Evolutionary conservation across 495 filamentous ascomycete genomes (phyloP).

Genomic region (Collariella sp.): DNA sequence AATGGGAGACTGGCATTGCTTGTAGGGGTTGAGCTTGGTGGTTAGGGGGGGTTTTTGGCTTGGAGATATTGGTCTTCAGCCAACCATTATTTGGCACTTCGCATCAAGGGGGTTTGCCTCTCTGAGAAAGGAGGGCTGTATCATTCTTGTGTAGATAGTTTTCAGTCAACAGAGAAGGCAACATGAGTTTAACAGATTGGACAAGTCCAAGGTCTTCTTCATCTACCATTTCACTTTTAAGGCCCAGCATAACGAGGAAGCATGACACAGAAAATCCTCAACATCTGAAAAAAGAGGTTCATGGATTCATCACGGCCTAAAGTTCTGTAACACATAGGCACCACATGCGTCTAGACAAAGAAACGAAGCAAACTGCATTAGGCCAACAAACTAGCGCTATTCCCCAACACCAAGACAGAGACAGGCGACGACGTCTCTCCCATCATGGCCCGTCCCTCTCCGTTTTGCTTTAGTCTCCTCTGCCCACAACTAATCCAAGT

Average conservation of each 20-base stretch:
- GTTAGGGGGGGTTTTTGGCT: neutral
- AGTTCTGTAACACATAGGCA: neutral
- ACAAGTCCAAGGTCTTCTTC: neutral
- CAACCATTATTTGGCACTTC: neutral
- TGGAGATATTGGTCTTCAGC: neutral
- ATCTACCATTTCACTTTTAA: too few relatives aligned
- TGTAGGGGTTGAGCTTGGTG: neutral
- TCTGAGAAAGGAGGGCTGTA: neutral
- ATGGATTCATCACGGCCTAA: neutral
- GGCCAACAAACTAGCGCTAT: neutral
- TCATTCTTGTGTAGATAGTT: conserved; percentile 8
- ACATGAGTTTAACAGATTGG: neutral
- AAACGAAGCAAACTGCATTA: conserved; percentile 7
- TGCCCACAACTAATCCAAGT: neutral
- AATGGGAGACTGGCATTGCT: neutral
- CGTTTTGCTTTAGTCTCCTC: conserved; percentile 5
- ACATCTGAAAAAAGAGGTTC: neutral
- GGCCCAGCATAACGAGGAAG: too few relatives aligned
- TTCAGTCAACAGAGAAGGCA: neutral
- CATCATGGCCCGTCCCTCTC: conserved; percentile 31
- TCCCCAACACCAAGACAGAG: conserved; percentile 6
- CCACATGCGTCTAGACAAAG: neutral
- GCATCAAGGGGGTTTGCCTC: neutral
- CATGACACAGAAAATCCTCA: too few relatives aligned
- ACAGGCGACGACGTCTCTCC: conserved; percentile 42